phyloP scores from a whole-genome alignment of 768 basidiomycete species.

The Amanita muscaria region DNA sequence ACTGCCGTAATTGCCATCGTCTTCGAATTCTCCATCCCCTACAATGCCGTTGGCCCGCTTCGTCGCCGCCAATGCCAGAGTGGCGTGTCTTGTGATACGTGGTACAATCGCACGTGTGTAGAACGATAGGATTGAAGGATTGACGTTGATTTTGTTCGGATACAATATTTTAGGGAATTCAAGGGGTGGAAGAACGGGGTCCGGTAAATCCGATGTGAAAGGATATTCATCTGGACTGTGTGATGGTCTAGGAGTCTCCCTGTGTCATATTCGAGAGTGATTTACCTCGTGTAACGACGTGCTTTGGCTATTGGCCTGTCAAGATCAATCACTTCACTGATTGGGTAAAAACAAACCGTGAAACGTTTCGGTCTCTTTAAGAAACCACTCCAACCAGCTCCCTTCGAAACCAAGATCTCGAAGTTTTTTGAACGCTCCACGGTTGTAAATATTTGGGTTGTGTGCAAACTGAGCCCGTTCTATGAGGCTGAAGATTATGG shows the following conservation, averaged over 20 bases:
- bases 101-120: constrained; percentile 87
- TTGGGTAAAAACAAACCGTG: constrained; percentile 72
- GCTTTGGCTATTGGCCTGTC: constrained; percentile 63
- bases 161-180: constrained; percentile 70
- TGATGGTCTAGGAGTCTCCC: constrained; percentile 3
- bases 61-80: constrained; percentile 50
- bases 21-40: constrained; percentile 66
- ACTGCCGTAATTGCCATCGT: constrained; percentile 97
- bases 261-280: not conserved
- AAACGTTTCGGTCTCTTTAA: constrained; percentile 90
- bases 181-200: constrained; percentile 69
- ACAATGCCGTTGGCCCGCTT: constrained; percentile 61
- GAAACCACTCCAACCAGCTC: constrained; percentile 96
- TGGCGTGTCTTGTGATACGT: constrained; percentile 71
- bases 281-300: constrained; percentile 84
- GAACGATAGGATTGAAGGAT: constrained; percentile 78
- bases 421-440: constrained; percentile 73
- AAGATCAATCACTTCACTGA: constrained; percentile 4
- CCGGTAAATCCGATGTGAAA: constrained; percentile 76
- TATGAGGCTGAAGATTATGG: constrained; percentile 96
- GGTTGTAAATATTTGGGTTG: constrained; percentile 82
- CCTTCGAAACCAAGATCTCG: constrained; percentile 65
- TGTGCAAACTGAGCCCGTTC: constrained; percentile 96
- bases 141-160: constrained; percentile 78
- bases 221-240: constrained; percentile 99